Evolutionary conservation across 1,284 basidiomycete species (phyloP).

Genomic region (Sporisorium reilianum): DNA sequence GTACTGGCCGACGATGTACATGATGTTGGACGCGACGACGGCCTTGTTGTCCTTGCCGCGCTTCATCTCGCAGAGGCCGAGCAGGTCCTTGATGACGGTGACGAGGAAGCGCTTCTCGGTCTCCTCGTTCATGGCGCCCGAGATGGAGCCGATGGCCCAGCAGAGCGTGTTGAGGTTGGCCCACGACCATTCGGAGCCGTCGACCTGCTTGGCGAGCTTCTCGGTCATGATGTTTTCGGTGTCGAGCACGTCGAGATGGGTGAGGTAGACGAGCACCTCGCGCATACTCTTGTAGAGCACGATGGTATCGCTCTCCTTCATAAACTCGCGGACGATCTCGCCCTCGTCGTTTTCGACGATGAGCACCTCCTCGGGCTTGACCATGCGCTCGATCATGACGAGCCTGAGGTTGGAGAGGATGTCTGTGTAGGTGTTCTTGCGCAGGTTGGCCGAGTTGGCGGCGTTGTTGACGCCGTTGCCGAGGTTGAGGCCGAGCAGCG

Average conservation of each 20-base stretch:
- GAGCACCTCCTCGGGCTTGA: slow-evolving; percentile 94
- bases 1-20: slow-evolving; percentile 99
- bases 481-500: slow-evolving; percentile 88
- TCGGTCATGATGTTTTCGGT: slow-evolving; percentile 90
- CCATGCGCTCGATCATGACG: slow-evolving; percentile 99
- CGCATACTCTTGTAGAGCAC: slow-evolving; percentile 99
- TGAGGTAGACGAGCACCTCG: slow-evolving; percentile 91
- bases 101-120: slow-evolving; percentile 99
- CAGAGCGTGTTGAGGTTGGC: slow-evolving; percentile 98
- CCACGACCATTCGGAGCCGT: slow-evolving; percentile 99
- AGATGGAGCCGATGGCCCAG: slow-evolving; percentile 99
- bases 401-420: slow-evolving; percentile 93
- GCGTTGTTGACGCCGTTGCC: slow-evolving; percentile 42
- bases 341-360: slow-evolving; percentile 99
- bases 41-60: slow-evolving; percentile 99
- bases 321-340: slow-evolving; percentile 98
- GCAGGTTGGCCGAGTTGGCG: slow-evolving; percentile 72
- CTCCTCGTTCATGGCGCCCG: slow-evolving; percentile 98
- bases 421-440: slow-evolving; percentile 90
- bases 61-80: slow-evolving; percentile 97
- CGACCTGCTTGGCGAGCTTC: slow-evolving; percentile 96
- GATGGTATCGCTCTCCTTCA: slow-evolving; percentile 99
- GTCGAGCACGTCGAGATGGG: slow-evolving; percentile 94
- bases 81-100: slow-evolving; percentile 97
- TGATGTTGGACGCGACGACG: slow-evolving; percentile 98